Evolutionary conservation across 345 rosid genomes (phyloP), one percentile per base, ranked within the genome.

Genomic region (Eucalyptus shirleyi): DNA sequence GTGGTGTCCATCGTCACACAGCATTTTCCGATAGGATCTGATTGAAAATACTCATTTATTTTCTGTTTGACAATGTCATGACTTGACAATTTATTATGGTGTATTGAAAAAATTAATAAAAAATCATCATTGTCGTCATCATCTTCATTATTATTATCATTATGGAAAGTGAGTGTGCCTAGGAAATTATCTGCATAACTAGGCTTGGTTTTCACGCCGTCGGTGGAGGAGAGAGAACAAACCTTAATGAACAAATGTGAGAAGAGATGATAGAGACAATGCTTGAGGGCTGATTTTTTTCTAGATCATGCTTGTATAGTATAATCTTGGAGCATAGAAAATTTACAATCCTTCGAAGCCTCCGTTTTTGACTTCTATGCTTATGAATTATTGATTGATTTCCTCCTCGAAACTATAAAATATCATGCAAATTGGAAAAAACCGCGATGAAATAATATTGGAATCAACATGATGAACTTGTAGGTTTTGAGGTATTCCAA

Each of bases 371-470:
- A 69, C 80, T 69, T 32, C 37, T 17, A 37, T 69, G 80, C 24
- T 32, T 32, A 12, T 1, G 12, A 69, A 69, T 69, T 32, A 16
- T 69, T 69, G 2, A 17, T 69, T 32, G 12, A 32, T 37, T 2
- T 69, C 37, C 12, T 32, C 3, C 1, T 69, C 6, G 0, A 69
- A 32, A 17, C 72, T 17, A 32, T 34, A 69, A 69, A 32, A 69
- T 17, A 69, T 8, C 12, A 32, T 16, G 42, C 24, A 8, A 69
- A 10, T 17, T 69, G 6, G 0, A 3, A 18, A 30, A 69, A 69
- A 21, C 1, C 12, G 2, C 2, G 2, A 67, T 0, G 1, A 67
- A 4, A 32, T 67, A 16, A 65, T n/a, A 65, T 2, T 2, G 0
- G 2, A 3, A 65, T 65, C 42, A 17, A 67, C 12, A 15, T 0